Conservation (phyloP, 1,139 yeast genomes). For the Hemisphaericaspora lyxosophila region DNA sequence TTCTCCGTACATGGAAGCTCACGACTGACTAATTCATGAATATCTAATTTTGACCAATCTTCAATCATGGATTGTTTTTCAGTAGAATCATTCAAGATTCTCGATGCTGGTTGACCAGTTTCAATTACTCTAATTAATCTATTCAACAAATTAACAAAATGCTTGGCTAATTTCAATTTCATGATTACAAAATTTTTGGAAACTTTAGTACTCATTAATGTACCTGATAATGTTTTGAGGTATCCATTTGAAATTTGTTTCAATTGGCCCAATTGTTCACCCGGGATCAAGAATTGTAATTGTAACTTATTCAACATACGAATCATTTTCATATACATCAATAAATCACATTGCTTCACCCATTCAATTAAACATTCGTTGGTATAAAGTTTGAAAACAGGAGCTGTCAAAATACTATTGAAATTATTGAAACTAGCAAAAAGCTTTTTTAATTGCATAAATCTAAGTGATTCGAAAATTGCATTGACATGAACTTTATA, state of each 20-base stretch:
- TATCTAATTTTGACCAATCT: constrained; percentile 61
- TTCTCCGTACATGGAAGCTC: constrained; percentile 54
- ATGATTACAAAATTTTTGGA: constrained; percentile 51
- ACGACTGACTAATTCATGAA: constrained; percentile 48
- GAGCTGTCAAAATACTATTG: constrained; percentile 60
- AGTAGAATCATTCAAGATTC: constrained; percentile 45
- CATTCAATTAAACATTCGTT: constrained; percentile 55
- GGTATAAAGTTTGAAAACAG: constrained; percentile 60
- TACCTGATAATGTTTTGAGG: constrained; percentile 38
- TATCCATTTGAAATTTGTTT: constrained; percentile 45
- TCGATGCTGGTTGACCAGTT: constrained; percentile 56
- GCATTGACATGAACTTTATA: constrained; percentile 65
- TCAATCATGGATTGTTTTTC: constrained; percentile 54
- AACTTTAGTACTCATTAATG: constrained; percentile 37
- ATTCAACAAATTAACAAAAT: constrained; percentile 56
- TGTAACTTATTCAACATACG: constrained; percentile 66
- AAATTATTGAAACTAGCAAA: constrained; percentile 55
- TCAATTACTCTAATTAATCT: constrained; percentile 61
- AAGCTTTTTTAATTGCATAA: constrained; percentile 64
- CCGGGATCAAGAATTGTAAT: constrained; percentile 57
- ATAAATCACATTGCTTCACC: constrained; percentile 65
- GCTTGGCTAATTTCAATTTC: constrained; percentile 56
- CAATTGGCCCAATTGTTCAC: constrained; percentile 51
- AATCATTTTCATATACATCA: constrained; percentile 60
- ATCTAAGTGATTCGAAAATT: constrained; percentile 64